phyloP scores from a whole-genome alignment of 202 grass and related monocot species.

The Miscanthus sacchariflorus region DNA sequence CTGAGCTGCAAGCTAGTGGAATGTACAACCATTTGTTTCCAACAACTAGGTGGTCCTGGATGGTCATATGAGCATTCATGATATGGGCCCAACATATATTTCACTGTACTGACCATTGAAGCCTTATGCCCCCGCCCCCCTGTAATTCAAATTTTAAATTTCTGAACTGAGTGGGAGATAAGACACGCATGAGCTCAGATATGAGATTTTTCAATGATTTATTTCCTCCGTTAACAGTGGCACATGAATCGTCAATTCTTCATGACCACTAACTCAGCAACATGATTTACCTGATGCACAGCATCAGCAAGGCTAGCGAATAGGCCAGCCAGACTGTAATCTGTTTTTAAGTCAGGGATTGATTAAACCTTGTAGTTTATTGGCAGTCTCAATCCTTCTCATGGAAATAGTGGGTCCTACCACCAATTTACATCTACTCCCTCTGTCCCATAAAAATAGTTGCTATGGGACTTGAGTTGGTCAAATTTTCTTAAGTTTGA shows the following conservation, averaged over 20 bases:
- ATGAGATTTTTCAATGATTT: not conserved
- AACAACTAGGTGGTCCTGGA: slow-evolving; percentile 26
- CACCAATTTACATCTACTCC: not conserved
- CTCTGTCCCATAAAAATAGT: too few species aligned
- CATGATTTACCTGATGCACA: not conserved
- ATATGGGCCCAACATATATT: not conserved
- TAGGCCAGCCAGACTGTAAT: not conserved
- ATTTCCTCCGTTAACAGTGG: not conserved
- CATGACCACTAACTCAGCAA: not conserved
- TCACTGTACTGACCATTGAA: not conserved
- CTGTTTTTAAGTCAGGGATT: slow-evolving; percentile 9
- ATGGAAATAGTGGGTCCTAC: not conserved
- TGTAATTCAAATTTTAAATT: slow-evolving; percentile 17
- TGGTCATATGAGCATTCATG: not conserved
- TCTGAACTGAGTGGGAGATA: not conserved
- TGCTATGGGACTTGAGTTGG: too few species aligned
- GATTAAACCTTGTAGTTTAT: not conserved
- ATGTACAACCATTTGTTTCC: slow-evolving; percentile 3
- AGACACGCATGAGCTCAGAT: not conserved
- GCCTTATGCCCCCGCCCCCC: not conserved
- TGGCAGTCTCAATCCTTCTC: not conserved
- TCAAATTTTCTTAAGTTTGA: too few species aligned
- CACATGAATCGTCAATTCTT: not conserved
- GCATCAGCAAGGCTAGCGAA: not conserved
- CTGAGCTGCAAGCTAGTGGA: not conserved